Percentiles rank a stretch among this genome's conserved stretches.
phyloP scores from a whole-genome alignment of 352 stramenopile genomes.

The Halophytophthora polymorphica region DNA sequence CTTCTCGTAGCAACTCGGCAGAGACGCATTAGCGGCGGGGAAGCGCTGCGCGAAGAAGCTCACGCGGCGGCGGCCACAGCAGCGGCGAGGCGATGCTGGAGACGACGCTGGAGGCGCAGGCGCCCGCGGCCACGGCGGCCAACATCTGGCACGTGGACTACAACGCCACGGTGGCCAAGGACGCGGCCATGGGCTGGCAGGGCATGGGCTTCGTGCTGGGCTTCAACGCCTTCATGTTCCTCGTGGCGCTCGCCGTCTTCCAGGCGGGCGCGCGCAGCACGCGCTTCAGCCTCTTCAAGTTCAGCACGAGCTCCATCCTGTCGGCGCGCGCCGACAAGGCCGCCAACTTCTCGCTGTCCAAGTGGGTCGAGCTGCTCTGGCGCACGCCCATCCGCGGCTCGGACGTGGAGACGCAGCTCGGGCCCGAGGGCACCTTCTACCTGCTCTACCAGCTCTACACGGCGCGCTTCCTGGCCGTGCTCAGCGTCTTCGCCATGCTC shows the following conservation, averaged over 20 bases:
- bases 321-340: slow-evolving; percentile 26
- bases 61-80: neutral
- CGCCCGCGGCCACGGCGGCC: slow-evolving; percentile 33
- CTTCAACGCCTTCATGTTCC: slow-evolving; percentile 70
- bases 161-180: slow-evolving; percentile 68
- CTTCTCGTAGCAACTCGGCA: too few relatives aligned
- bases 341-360: slow-evolving; percentile 50
- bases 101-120: slow-evolving; percentile 2
- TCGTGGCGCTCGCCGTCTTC: slow-evolving; percentile 62
- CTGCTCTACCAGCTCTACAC: slow-evolving; percentile 83
- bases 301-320: slow-evolving; percentile 47
- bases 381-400: slow-evolving; percentile 66
- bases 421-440: slow-evolving; percentile 82
- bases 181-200: slow-evolving; percentile 77
- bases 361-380: slow-evolving; percentile 71
- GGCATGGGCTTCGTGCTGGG: slow-evolving; percentile 73
- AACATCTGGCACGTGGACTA: slow-evolving; percentile 81
- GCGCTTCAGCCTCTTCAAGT: slow-evolving; percentile 74
- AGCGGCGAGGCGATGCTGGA: slow-evolving; percentile 10
- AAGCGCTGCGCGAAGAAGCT: too few relatives aligned
- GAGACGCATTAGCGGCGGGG: too few relatives aligned
- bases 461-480: slow-evolving; percentile 48
- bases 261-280: slow-evolving; percentile 58
- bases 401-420: slow-evolving; percentile 57
- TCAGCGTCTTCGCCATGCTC: slow-evolving; percentile 65